These are phyloP conservation scores for Leucogyrophana mollusca DNA, from an alignment of 768 basidiomycete genomes.

Conservation along the genomic window DNA sequence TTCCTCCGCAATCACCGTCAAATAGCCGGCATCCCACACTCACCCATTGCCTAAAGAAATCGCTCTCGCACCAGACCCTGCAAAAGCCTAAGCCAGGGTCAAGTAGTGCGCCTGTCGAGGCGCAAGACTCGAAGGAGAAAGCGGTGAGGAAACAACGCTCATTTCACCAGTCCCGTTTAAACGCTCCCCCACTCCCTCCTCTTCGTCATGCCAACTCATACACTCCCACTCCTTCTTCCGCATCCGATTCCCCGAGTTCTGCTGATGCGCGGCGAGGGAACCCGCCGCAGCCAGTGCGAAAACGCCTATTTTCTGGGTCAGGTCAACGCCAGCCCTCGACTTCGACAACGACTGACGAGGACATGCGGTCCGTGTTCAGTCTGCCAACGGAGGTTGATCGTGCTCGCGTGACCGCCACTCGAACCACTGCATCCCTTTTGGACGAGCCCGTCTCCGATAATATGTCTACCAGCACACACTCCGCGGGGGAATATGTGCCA, in stretches of 20 bases:
- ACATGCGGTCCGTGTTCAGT: constrained; percentile 55
- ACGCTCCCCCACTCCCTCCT: constrained; percentile 48
- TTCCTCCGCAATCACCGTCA: neutral
- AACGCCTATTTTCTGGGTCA: constrained; percentile 64
- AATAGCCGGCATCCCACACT: constrained; percentile 27
- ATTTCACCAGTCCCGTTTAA: constrained; percentile 58
- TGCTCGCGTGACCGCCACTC: constrained; percentile 17
- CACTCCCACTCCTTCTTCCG: constrained; percentile 8
- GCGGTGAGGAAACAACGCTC: constrained; percentile 55
- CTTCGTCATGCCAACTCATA: constrained; percentile 25
- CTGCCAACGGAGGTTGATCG: constrained; percentile 44
- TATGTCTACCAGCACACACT: constrained; percentile 34
- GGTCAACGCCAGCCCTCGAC: constrained; percentile 53
- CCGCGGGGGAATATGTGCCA: constrained; percentile 48
- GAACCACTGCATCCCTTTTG: constrained; percentile 40
- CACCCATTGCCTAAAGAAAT: constrained; percentile 43
- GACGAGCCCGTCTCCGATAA: constrained; percentile 42
- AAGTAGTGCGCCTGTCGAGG: constrained; percentile 5
- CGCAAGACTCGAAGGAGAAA: constrained; percentile 32
- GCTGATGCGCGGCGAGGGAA: constrained; percentile 3
- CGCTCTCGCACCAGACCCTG: constrained; percentile 57
- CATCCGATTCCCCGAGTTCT: constrained; percentile 4
- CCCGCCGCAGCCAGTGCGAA: constrained; percentile 32
- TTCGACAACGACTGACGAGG: constrained; percentile 47
- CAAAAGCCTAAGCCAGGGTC: constrained; percentile 20